Evolutionary conservation across 257 asterid species (phyloP).

Genomic region (Nicotiana attenuata): DNA sequence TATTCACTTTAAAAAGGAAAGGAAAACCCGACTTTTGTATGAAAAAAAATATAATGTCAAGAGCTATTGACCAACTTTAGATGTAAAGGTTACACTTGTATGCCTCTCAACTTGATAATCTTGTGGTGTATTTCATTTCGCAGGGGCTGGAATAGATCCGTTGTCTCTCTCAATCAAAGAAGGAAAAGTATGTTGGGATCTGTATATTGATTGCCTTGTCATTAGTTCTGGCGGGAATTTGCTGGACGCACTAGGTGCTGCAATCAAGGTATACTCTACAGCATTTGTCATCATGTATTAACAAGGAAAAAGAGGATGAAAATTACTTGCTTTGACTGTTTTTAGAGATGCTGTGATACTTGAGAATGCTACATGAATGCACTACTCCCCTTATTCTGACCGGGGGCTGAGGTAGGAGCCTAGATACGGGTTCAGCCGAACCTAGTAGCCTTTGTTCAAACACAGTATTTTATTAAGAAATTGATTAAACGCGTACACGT

Average conservation of each 20-base stretch:
- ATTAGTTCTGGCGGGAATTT: conserved; percentile 92
- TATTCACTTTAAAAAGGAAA: conserved; percentile 10
- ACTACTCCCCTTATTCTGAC: not conserved
- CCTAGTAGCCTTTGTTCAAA: no score
- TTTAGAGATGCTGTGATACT: conserved; percentile 1
- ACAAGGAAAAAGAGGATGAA: not conserved
- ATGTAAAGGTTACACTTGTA: not conserved
- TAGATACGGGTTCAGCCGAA: no score
- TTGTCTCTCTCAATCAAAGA: conserved; percentile 65
- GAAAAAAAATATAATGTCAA: not conserved
- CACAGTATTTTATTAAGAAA: no score
- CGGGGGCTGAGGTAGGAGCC: no score
- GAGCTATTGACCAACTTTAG: not conserved
- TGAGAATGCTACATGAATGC: not conserved
- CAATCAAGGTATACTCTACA: conserved; percentile 54
- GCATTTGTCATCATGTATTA: not conserved
- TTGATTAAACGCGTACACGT: no score
- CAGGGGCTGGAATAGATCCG: conserved; percentile 90
- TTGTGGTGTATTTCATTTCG: conserved; percentile 9
- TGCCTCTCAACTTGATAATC: conserved; percentile 1
- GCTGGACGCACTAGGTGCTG: conserved; percentile 85
- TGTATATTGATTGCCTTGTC: conserved; percentile 79
- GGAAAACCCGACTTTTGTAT: not conserved
- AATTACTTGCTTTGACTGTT: not conserved
- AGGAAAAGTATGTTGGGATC: conserved; percentile 96